Base-by-base conservation (phyloP, 139 green algal species). In the Penium margaritaceum region DNA sequence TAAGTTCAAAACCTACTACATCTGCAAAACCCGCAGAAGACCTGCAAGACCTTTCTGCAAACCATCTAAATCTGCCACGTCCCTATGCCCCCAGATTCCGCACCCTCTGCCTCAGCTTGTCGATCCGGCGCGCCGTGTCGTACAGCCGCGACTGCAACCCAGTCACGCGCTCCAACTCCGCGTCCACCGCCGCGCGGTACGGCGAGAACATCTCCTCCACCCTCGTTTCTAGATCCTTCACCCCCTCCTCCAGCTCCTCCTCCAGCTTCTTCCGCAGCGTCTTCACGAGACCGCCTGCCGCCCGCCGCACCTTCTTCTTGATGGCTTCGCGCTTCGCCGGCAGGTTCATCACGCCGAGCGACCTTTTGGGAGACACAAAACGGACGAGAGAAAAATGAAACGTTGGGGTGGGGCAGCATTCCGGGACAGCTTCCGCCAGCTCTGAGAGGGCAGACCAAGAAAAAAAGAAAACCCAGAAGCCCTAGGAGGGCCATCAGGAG, bases 261-360 rank as follows among this genome's bases (percentile, higher is more conserved):
- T 81, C 30, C 87, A 91, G 89, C 17, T 60, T 57, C 0, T 12
- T 44, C 33, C 84, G 73, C 21, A 91, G 67, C 6, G 72, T 65
- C 1, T 44, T 39, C 14, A 81, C 77, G 67, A 93, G 90, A 21
- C 81, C 78, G 43, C 30, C 46, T 0, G 89, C 84, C 39, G 84
- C 54, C 2, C 66, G 53, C 44, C 85, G 67, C 33, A 95, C 74
- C 84, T 96, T 96, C 54, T 37, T 76, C 79, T 97, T 97, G 39
- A 89, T 85, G 60, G 94, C 88, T 2, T 82, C 73, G 0, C 91
- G 82, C 63, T 85, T 84, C 66, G 92, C 80, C 19, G 92, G 92
- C 72, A 97, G 80, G 77, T 90, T 93, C 14, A 96, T 74, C 34
- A 95, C 76, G 0, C 82, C 79, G 2, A 91, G 75, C 75, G 95